Conservation (phyloP, 2,329 filamentous ascomycete genomes). For the Pseudogymnoascus sp. region DNA sequence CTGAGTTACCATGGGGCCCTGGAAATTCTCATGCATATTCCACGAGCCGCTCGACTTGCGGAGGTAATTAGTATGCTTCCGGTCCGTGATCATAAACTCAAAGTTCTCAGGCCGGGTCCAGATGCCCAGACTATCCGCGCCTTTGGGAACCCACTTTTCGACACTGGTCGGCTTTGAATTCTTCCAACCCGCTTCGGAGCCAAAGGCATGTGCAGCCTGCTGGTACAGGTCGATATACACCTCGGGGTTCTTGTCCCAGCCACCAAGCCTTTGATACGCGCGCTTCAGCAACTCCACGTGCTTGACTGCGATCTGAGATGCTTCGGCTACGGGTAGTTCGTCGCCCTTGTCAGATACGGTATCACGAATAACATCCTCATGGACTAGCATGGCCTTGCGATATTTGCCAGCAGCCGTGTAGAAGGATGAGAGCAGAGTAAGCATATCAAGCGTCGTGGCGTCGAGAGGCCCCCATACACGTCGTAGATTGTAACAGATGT, state of each 20-base stretch:
- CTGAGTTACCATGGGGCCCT: not conserved
- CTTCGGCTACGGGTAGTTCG: conserved; percentile 20
- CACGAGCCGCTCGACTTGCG: conserved; percentile 13
- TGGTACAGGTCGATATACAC: conserved; percentile 17
- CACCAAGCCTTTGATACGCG: conserved; percentile 36
- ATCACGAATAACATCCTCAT: conserved; percentile 23
- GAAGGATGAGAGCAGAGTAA: conserved; percentile 18
- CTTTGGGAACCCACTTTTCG: conserved; percentile 18
- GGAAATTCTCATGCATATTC: not conserved
- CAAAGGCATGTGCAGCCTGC: conserved; percentile 15
- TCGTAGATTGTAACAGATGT: conserved; percentile 24
- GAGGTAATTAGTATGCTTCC: conserved; percentile 17
- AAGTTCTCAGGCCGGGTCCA: conserved; percentile 16
- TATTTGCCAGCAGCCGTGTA: conserved; percentile 17
- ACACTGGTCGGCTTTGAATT: conserved; percentile 11
- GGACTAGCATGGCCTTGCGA: conserved; percentile 18
- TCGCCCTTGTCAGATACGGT: conserved; percentile 23
- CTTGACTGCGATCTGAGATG: conserved; percentile 23
- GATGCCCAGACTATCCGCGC: conserved; percentile 14
- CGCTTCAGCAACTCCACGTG: conserved; percentile 33
- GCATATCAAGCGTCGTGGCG: conserved; percentile 20
- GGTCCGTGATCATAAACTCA: conserved; percentile 14
- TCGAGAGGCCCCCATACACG: conserved; percentile 22
- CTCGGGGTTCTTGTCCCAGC: conserved; percentile 28
- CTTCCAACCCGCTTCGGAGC: conserved; percentile 16